Evolutionary conservation across 768 basidiomycete genomes (phyloP).

Genomic region (Leccinum subtestaceum): DNA sequence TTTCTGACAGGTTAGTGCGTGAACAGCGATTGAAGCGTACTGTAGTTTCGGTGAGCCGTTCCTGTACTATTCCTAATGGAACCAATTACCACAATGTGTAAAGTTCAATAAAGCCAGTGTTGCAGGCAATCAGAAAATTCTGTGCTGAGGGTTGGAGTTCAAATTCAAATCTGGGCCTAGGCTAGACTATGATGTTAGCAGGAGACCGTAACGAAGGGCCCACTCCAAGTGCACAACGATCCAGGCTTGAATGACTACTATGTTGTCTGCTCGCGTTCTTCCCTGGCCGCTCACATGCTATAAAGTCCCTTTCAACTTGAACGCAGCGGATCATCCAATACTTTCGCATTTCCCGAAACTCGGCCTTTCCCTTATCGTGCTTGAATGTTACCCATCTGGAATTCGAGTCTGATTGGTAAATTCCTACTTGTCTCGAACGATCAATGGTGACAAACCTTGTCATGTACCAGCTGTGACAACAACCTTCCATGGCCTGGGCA

Average conservation of each 20-base stretch:
- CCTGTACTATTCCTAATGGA: background rate
- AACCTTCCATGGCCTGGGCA: constrained; percentile 1
- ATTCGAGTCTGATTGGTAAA: background rate
- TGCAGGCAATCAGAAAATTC: background rate
- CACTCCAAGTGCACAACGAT: background rate
- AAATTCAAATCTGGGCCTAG: background rate
- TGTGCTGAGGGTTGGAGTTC: background rate
- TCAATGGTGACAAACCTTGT: background rate
- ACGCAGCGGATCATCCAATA: background rate
- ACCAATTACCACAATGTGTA: background rate
- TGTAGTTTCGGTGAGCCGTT: background rate
- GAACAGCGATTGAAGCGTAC: background rate
- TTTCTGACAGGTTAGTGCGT: background rate
- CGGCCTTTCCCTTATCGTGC: background rate
- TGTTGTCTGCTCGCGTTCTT: background rate
- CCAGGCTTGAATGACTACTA: background rate
- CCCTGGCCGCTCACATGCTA: background rate
- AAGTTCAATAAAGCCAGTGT: background rate
- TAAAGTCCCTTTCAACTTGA: background rate
- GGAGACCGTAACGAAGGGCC: background rate
- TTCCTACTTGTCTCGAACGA: background rate
- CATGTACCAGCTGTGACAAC: background rate
- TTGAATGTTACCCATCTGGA: background rate
- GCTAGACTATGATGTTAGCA: background rate
- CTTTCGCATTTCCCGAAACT: background rate